phyloP scores from a whole-genome alignment of 2,329 filamentous ascomycete species.

The Delphinella strobiligena region DNA sequence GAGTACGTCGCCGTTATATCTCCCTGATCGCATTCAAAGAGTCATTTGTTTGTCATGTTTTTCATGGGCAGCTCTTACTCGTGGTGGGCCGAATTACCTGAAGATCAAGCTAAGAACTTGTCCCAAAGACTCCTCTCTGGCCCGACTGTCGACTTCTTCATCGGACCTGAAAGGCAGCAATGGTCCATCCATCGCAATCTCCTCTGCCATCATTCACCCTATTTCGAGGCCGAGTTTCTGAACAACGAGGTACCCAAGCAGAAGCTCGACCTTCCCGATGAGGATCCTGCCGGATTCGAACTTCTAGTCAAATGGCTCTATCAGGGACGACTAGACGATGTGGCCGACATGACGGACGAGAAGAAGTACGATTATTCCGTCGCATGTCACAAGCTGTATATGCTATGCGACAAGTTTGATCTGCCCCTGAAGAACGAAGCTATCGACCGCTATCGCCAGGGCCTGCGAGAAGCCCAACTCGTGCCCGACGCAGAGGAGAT shows the following conservation, averaged over 20 bases:
- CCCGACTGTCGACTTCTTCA: constrained; percentile 39
- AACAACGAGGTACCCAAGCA: constrained; percentile 24
- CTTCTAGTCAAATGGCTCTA: constrained; percentile 46
- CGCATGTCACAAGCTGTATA: constrained; percentile 40
- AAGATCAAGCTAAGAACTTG: constrained; percentile 29
- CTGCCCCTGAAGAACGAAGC: constrained; percentile 41
- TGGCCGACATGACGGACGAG: constrained; percentile 32
- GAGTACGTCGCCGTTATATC: constrained; percentile 36
- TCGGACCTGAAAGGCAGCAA: constrained; percentile 34
- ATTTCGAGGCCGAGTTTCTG: constrained; percentile 26
- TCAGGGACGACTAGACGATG: constrained; percentile 40
- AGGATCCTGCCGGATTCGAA: constrained; percentile 41
- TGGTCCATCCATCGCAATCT: constrained; percentile 43
- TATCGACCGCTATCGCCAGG: constrained; percentile 42
- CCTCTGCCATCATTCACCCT: constrained; percentile 40
- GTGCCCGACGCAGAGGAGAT: constrained; percentile 45
- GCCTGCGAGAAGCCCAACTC: constrained; percentile 35
- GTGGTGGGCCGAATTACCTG: constrained; percentile 12
- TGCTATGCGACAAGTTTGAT: constrained; percentile 40
- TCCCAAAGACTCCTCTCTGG: constrained; percentile 41
- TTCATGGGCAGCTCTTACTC: constrained; percentile 12
- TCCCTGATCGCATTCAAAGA: constrained; percentile 11
- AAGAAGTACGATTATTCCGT: constrained; percentile 44
- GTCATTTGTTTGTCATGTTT: constrained; percentile 1
- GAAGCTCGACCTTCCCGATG: constrained; percentile 34